A percentile compares a stretch with the other conserved stretches of the same genome.
Evolutionary conservation across 2,329 filamentous ascomycete genomes (phyloP).

Genomic region (Calonectria hawksworthii): DNA sequence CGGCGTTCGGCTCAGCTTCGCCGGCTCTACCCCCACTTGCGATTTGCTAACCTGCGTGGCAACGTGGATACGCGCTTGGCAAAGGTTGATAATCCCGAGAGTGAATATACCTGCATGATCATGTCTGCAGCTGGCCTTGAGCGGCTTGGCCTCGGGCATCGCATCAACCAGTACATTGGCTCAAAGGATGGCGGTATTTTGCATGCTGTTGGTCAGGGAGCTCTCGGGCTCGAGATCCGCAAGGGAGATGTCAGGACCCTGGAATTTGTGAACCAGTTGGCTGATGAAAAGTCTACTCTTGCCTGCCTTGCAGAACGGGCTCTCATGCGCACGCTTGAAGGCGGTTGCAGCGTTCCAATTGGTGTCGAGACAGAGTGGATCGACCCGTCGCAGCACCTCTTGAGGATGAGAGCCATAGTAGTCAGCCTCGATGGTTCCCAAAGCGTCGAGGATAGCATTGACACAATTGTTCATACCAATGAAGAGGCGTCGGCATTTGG

Average conservation of each 20-base stretch:
- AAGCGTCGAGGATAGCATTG: neutral
- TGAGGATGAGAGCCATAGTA: conserved; percentile 79
- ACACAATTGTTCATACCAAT: neutral
- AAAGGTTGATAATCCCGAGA: conserved; percentile 81
- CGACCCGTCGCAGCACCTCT: conserved; percentile 64
- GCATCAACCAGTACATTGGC: conserved; percentile 86
- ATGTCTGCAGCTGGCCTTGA: conserved; percentile 90
- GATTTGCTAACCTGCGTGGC: conserved; percentile 86
- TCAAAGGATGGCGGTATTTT: conserved; percentile 80
- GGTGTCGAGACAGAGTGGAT: conserved; percentile 88
- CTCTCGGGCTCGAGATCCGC: conserved; percentile 87
- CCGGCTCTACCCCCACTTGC: conserved; percentile 80
- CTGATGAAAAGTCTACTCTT: conserved; percentile 75
- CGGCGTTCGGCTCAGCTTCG: conserved; percentile 89
- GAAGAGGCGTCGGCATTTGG: neutral
- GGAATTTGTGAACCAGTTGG: conserved; percentile 72
- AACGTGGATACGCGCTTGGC: conserved; percentile 90
- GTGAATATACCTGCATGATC: conserved; percentile 81
- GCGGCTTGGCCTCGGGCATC: conserved; percentile 76
- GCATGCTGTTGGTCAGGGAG: conserved; percentile 94
- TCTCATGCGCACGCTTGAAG: conserved; percentile 88
- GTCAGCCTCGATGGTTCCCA: conserved; percentile 56
- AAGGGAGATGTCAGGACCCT: conserved; percentile 75
- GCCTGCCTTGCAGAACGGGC: conserved; percentile 85
- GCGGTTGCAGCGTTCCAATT: conserved; percentile 96